A percentile compares a stretch with the other conserved stretches of the same genome.
Evolutionary conservation across 352 stramenopile species (phyloP).

Genomic region (Peronospora farinosa): DNA sequence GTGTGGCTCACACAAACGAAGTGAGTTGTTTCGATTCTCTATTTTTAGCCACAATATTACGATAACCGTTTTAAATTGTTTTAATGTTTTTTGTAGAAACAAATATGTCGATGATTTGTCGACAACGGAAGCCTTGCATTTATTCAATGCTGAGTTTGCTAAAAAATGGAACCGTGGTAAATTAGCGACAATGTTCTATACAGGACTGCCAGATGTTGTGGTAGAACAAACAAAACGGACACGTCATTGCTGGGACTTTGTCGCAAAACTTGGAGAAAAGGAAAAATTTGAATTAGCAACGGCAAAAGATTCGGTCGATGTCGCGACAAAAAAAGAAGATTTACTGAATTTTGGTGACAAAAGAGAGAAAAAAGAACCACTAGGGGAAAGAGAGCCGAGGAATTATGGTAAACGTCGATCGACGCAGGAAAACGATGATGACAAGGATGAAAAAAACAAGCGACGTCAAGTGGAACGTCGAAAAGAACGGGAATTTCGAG

Average conservation of each 20-base stretch:
- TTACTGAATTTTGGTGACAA: conserved; percentile 20
- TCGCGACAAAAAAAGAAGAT: conserved; percentile 54
- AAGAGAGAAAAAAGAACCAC: conserved; percentile 1
- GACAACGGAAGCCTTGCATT: conserved; percentile 39
- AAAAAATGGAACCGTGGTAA: conserved; percentile 56
- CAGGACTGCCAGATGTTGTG: conserved; percentile 49
- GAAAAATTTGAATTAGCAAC: conserved; percentile 55
- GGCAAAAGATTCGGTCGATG: conserved; percentile 63
- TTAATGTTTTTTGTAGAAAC: conserved; percentile 19
- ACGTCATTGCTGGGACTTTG: conserved; percentile 66
- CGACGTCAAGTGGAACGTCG: conserved; percentile 28
- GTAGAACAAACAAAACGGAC: conserved; percentile 64
- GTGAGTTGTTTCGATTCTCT: conserved; percentile 13
- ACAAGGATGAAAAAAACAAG: conserved; percentile 22
- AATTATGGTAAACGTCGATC: too few relatives aligned
- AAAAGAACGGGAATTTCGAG: conserved; percentile 33
- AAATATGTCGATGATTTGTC: conserved; percentile 73
- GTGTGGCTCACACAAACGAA: conserved; percentile 62
- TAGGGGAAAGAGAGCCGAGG: too few relatives aligned
- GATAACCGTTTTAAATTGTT: background rate
- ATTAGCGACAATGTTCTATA: conserved; percentile 60
- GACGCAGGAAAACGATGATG: conserved; percentile 19
- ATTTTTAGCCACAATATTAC: background rate
- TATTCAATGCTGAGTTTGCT: conserved; percentile 57
- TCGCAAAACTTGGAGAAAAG: conserved; percentile 47